A percentile compares a stretch with the other conserved stretches of the same genome.
Conservation (phyloP, 768 basidiomycete genomes). For the Lactarius psammicola region DNA sequence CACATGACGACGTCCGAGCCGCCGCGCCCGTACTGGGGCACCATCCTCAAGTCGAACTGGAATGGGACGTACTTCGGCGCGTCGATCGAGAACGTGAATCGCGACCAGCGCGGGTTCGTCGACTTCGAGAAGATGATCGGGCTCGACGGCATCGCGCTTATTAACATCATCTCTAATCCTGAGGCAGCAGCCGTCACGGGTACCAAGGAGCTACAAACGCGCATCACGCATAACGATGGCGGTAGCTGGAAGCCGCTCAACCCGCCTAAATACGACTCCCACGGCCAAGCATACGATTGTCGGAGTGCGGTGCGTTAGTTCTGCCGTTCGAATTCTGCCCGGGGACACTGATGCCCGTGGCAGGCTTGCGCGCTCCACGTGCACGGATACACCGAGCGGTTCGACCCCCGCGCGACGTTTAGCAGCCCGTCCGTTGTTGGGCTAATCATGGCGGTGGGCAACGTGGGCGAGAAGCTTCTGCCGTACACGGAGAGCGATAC, state of each 20-base stretch:
- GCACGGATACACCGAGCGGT: constrained; percentile 94
- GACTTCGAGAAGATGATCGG: constrained; percentile 99
- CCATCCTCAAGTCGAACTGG: constrained; percentile 92
- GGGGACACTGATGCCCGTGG: neutral
- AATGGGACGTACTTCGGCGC: constrained; percentile 97
- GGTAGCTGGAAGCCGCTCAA: constrained; percentile 82
- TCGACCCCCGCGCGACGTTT: constrained; percentile 88
- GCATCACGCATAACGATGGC: constrained; percentile 98
- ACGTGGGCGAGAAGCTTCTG: constrained; percentile 81
- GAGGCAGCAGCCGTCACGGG: constrained; percentile 66
- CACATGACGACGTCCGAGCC: constrained; percentile 90
- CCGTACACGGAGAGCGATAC: constrained; percentile 88
- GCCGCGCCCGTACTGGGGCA: constrained; percentile 78
- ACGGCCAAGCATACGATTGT: constrained; percentile 71
- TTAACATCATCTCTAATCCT: constrained; percentile 87
- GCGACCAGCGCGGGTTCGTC: constrained; percentile 83
- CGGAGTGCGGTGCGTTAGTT: constrained; percentile 51
- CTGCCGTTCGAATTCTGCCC: constrained; percentile 1
- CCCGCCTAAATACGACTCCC: constrained; percentile 75
- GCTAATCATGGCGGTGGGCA: constrained; percentile 93
- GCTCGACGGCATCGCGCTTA: constrained; percentile 90
- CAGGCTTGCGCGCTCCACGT: constrained; percentile 86
- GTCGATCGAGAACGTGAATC: constrained; percentile 84
- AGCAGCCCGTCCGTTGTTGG: constrained; percentile 91
- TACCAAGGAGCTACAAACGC: constrained; percentile 74